phyloP scores from a whole-genome alignment of 108 stramenopile genomes.

The Tribonema minus region DNA sequence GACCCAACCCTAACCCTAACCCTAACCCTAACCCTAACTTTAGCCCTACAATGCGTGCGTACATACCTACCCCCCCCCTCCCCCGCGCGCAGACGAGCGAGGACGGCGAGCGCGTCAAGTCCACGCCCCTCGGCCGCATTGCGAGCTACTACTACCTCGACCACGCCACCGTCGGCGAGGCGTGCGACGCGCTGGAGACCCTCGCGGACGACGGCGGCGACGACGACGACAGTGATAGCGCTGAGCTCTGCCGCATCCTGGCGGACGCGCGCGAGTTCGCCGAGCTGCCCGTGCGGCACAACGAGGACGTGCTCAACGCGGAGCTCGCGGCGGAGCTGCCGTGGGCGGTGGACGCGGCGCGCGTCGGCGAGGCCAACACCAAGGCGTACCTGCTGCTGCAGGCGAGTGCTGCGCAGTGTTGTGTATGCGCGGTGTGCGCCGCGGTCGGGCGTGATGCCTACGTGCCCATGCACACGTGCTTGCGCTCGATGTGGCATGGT shows the following conservation, averaged over 20 bases:
- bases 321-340: conserved; percentile 74
- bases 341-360: conserved; percentile 63
- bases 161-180: conserved; percentile 60
- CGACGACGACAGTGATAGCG: not conserved
- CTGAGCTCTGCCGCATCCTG: conserved; percentile 1
- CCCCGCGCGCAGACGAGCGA: too few relatives aligned
- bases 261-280: conserved; percentile 79
- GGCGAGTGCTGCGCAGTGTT: not conserved
- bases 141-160: conserved; percentile 87
- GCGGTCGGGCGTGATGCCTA: too few relatives aligned
- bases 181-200: not conserved
- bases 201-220: conserved; percentile 7
- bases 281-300: conserved; percentile 96
- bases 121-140: conserved; percentile 69
- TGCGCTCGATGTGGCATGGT: too few relatives aligned
- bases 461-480: too few relatives aligned
- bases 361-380: conserved; percentile 72
- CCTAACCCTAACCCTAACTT: too few relatives aligned
- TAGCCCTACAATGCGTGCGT: too few relatives aligned
- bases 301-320: conserved; percentile 88
- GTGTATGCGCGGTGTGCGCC: too few relatives aligned
- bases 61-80: too few relatives aligned
- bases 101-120: not conserved
- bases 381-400: conserved; percentile 91
- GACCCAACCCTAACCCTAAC: too few relatives aligned